These are phyloP conservation scores for Mycena epipterygia DNA, from an alignment of 768 basidiomycete genomes.

Conservation along the genomic window DNA sequence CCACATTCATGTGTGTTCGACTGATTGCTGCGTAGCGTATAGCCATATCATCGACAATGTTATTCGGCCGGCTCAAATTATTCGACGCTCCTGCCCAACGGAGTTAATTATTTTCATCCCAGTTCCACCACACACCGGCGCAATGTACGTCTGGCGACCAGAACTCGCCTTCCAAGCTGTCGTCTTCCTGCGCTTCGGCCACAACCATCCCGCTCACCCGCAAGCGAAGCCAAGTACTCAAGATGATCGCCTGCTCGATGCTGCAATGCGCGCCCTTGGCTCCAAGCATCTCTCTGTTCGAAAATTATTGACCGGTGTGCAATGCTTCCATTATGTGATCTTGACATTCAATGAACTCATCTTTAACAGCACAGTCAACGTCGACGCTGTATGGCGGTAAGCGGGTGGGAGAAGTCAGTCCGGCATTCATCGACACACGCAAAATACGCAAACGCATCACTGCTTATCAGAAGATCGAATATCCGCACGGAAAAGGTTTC, in stretches of 20 bases:
- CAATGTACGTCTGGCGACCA: neutral
- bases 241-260: neutral
- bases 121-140: neutral
- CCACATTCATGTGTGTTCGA: too few species aligned
- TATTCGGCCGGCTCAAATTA: neutral
- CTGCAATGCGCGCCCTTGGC: neutral
- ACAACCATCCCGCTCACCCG: conserved; percentile 25
- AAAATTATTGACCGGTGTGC: conserved; percentile 4
- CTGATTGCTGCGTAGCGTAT: neutral
- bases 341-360: too few species aligned
- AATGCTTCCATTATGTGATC: too few species aligned
- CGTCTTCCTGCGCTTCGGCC: neutral
- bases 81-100: neutral
- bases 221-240: conserved; percentile 4
- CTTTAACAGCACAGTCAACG: too few species aligned
- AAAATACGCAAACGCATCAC: too few species aligned
- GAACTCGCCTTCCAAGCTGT: conserved; percentile 14
- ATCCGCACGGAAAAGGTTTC: too few species aligned
- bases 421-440: too few species aligned
- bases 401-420: too few species aligned
- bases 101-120: neutral
- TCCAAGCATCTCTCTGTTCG: neutral
- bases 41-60: neutral
- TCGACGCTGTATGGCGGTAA: too few species aligned
- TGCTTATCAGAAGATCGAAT: too few species aligned